Base-by-base conservation (phyloP, 768 basidiomycete species). In the Infundibulicybe gibba region DNA sequence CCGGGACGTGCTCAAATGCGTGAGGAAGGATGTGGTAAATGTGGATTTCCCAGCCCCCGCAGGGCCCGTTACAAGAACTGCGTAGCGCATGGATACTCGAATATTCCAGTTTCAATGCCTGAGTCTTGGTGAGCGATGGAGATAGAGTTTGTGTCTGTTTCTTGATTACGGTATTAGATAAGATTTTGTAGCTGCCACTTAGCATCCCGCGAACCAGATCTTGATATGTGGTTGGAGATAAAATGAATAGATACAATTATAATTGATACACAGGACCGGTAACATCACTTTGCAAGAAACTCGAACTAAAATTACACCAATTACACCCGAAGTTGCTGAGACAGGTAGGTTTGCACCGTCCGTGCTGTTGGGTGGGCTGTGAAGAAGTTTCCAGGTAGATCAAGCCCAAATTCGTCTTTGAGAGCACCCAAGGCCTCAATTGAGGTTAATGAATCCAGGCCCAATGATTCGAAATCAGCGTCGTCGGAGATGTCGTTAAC, bases 41-140 rank as follows among this genome's bases (percentile, higher is more conserved):
- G 97, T 98, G 0, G 93, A 91, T 71, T 99, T 99, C 43, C 97
- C 97, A 12, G 97, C 93, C 42, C 97, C 97, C 2, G 97, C 97
- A 41, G 97, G 97, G n/a, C 97, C 97, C 46, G 87, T 89, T 43
- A 93, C 80, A 40, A 93, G 77, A 21, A 92, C 85, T 6, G 90
- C 90, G 69, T 93, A 93, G 50, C 90, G 85, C 90, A 93, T 93
- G 20, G 10, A 19, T 39, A 34, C 15, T 35, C 16, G 41, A 49
- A 30, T 40, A 4, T 8, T 25, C 8, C 43, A 20, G n/a, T 37
- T n/a, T 43, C n/a, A n/a, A n/a, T n/a, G n/a, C n/a, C n/a, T n/a
- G n/a, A n/a, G n/a, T n/a, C n/a, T n/a, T n/a, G n/a, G 25, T 25
- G 25, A 8, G 25, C 25, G 25, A 25, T 25, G 25, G 25, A 25